A percentile compares a stretch with the other conserved stretches of the same genome.
These are phyloP conservation scores for Chrysosporium queenslandicum DNA, from an alignment of 2,329 filamentous ascomycete species.

Conservation along the genomic window DNA sequence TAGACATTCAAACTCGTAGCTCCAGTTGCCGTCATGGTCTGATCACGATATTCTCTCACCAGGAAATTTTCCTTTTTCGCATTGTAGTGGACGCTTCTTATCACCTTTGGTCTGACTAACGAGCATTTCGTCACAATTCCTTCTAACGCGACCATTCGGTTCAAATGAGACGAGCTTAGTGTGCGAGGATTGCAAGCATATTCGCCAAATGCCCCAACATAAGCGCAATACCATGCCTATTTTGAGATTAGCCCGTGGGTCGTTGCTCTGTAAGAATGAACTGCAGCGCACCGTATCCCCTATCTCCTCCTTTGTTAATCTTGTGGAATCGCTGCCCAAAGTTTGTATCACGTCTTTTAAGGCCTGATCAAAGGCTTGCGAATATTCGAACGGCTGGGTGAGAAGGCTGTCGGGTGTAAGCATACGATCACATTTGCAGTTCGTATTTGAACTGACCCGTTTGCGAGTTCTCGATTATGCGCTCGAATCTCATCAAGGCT, in stretches of 20 bases:
- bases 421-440: not conserved
- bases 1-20: conserved; percentile 86
- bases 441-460: conserved; percentile 40
- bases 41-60: conserved; percentile 83
- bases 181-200: conserved; percentile 92
- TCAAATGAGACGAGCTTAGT: conserved; percentile 76
- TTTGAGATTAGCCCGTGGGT: not conserved
- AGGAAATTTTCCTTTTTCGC: conserved; percentile 78
- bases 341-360: conserved; percentile 81
- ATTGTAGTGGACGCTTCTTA: conserved; percentile 95
- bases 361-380: conserved; percentile 77
- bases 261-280: not conserved
- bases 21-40: conserved; percentile 87
- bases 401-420: conserved; percentile 46
- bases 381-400: conserved; percentile 77
- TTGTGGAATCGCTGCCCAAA: conserved; percentile 59
- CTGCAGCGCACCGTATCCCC: conserved; percentile 54
- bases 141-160: conserved; percentile 94
- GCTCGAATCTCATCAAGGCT: conserved; percentile 85
- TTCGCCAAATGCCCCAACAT: conserved; percentile 88
- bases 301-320: conserved; percentile 51
- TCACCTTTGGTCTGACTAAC: conserved; percentile 89
- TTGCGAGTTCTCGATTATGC: conserved; percentile 73
- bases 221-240: conserved; percentile 78
- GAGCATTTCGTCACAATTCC: conserved; percentile 96